Base-by-base conservation (phyloP, 106 monocot genomes). In the Dendrobium nobile region DNA sequence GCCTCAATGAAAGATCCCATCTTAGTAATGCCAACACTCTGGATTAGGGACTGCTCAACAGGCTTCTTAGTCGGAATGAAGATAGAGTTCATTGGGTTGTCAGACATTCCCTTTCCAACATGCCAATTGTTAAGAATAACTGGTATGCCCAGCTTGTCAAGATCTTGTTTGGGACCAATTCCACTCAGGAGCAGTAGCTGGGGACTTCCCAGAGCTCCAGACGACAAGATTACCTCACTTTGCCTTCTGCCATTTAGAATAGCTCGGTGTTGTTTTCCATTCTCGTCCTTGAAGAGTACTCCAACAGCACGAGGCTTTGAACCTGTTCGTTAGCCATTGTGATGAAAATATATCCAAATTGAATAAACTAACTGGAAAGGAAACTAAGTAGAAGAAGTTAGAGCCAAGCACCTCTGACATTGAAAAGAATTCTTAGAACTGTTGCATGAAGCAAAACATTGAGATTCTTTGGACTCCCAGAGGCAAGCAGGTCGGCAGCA, bases 1-100 rank as follows among this genome's bases (percentile, higher is more conserved):
- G 94, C 98, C 82, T 95, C 98, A 47, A 99, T 99, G 80, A 91
- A 99, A n/a, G 88, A 79, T 8, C 95, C 95, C 16, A 83, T 77
- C 48, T 91, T 90, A 2, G 98, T 99, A 83, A 99, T 95, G 22
- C 98, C 98, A 0, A 99, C 98, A 9, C 80, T 93, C 81, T 99
- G 88, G 42, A 99, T 93, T 17, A 99, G 85, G 3, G 98, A 99
- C 83, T 93, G 92, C 86, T 85, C 56, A 9, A 95, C 84, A 0
- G 85, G 88, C 44, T 83, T 78, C 85, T 88, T 89, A 2, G 88
- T 88, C 7, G 98, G 98, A 20, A 99, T 81, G 83, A 95, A 99
- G 72, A 99, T 87, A 58, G 92, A 47, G 86, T 95, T 95, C 98
- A 95, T 95, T 7, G 98, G 98, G 68, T 98, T 99, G 59, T 99